Percentiles rank a stretch among this genome's conserved stretches.
These are phyloP conservation scores for Aegilops sharonensis DNA, from an alignment of 176 grass and related monocot genomes.

Conservation along the genomic window DNA sequence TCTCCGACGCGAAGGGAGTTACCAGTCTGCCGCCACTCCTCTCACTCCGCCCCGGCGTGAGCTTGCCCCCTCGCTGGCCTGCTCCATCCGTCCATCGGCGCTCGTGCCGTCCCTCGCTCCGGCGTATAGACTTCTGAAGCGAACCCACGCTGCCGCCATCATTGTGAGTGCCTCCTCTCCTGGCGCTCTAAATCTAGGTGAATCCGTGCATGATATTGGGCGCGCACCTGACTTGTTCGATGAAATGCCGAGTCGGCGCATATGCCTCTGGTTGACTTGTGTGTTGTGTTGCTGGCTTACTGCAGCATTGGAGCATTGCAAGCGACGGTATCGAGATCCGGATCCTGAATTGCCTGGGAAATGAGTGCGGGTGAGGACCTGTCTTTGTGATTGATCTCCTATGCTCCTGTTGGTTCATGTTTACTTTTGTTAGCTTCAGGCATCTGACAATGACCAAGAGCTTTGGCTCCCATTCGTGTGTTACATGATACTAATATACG, in stretches of 20 bases:
- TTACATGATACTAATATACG: background rate
- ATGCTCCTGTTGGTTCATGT: background rate
- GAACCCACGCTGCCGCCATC: background rate
- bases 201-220: background rate
- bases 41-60: background rate
- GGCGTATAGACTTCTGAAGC: background rate
- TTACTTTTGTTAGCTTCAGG: background rate
- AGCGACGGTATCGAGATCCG: background rate
- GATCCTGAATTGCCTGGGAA: background rate
- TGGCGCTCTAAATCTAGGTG: background rate
- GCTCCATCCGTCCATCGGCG: background rate
- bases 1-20: background rate
- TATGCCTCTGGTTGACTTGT: background rate
- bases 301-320: background rate
- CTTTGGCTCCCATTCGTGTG: background rate
- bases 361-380: conserved; percentile 48
- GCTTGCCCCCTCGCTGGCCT: background rate
- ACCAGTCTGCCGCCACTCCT: background rate
- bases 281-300: background rate
- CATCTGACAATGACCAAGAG: background rate
- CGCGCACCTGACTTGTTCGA: background rate
- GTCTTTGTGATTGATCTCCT: background rate
- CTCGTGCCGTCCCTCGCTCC: background rate
- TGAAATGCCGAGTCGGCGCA: background rate
- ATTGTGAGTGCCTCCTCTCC: background rate